These are phyloP conservation scores for Davidsoniella virescens DNA, from an alignment of 2,329 filamentous ascomycete species.

Conservation along the genomic window DNA sequence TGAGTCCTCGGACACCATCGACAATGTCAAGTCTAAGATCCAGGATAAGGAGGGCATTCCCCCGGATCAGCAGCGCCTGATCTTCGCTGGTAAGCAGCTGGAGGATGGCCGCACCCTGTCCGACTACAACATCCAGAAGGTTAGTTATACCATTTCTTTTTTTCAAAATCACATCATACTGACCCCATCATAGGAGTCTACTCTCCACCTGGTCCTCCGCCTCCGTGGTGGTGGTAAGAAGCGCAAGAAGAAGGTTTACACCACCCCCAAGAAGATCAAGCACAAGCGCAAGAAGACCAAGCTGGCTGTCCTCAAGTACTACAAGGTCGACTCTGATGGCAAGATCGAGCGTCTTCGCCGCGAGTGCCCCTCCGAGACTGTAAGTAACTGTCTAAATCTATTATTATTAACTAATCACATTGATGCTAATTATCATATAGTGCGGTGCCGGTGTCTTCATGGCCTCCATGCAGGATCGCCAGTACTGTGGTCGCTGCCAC, in stretches of 20 bases:
- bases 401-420: slow-evolving; percentile 20
- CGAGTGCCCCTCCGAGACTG: slow-evolving; percentile 86
- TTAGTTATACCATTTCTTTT: slow-evolving; percentile 25
- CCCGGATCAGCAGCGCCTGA: slow-evolving; percentile 96
- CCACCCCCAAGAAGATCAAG: slow-evolving; percentile 99
- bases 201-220: slow-evolving; percentile 92
- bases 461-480: slow-evolving; percentile 99
- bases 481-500: slow-evolving; percentile 76
- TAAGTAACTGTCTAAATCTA: slow-evolving; percentile 31
- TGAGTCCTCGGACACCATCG: slow-evolving; percentile 98
- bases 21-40: slow-evolving; percentile 99
- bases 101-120: slow-evolving; percentile 97
- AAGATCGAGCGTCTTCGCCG: slow-evolving; percentile 98
- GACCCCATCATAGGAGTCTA: slow-evolving; percentile 33
- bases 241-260: slow-evolving; percentile 99
- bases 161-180: not conserved
- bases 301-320: slow-evolving; percentile 99
- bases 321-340: slow-evolving; percentile 99
- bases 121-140: slow-evolving; percentile 99
- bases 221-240: slow-evolving; percentile 99
- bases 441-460: slow-evolving; percentile 99
- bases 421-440: slow-evolving; percentile 26
- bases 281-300: slow-evolving; percentile 99
- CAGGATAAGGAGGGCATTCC: slow-evolving; percentile 99
- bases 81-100: slow-evolving; percentile 99